phyloP scores from a whole-genome alignment of 108 stramenopile genomes.

The Stephanodiscus triporus region DNA sequence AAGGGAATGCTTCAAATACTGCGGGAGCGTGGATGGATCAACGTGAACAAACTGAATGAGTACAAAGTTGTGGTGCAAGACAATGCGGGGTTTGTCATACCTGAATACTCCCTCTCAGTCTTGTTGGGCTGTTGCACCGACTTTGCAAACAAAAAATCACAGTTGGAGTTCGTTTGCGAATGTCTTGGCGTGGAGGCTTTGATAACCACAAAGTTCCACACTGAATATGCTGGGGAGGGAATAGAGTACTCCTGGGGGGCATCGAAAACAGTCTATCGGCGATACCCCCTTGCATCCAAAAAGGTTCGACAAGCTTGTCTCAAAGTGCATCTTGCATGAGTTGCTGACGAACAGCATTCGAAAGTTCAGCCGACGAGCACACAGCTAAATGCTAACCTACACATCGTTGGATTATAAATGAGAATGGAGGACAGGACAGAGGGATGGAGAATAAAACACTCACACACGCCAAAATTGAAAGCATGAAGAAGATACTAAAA shows the following conservation, averaged over 20 bases:
- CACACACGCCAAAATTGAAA: not conserved
- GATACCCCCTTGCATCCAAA: slow-evolving; percentile 13
- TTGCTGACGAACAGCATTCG: not conserved
- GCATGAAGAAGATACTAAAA: not conserved
- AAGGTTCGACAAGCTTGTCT: slow-evolving; percentile 1
- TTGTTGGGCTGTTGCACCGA: too few species aligned
- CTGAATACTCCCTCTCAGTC: too few species aligned
- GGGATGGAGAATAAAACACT: too few species aligned
- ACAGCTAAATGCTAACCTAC: not conserved
- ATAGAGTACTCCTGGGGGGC: slow-evolving; percentile 41
- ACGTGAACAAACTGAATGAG: too few species aligned
- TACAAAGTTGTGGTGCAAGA: too few species aligned
- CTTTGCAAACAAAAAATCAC: too few species aligned
- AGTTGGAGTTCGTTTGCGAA: too few species aligned
- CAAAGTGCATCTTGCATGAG: slow-evolving; percentile 1
- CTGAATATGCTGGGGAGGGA: slow-evolving; percentile 44
- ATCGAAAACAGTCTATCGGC: slow-evolving; percentile 24
- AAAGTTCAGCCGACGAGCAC: slow-evolving; percentile 2
- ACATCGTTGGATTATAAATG: not conserved
- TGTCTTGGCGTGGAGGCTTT: too few species aligned
- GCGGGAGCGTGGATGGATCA: too few species aligned
- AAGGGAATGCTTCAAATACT: too few species aligned
- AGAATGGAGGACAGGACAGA: too few species aligned
- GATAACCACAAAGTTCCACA: slow-evolving; percentile 35
- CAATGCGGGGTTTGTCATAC: too few species aligned